Evolutionary conservation across 495 filamentous ascomycete species (phyloP).

Genomic region (Trichoderma parareesei): DNA sequence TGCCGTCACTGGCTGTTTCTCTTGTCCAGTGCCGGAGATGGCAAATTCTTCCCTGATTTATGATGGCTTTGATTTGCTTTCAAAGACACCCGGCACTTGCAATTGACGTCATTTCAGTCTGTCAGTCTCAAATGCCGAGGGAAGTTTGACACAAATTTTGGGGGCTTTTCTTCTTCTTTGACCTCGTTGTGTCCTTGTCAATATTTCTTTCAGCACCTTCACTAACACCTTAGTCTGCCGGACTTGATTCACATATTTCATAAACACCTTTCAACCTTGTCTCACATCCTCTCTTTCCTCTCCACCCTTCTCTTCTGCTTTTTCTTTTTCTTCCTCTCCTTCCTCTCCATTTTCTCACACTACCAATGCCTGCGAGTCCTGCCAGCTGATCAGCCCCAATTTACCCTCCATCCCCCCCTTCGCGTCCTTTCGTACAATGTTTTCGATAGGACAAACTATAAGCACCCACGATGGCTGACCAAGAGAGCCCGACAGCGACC

Average conservation of each 20-base stretch:
- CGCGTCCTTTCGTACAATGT: conserved; percentile 3
- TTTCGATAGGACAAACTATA: not conserved
- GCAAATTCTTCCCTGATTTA: not conserved
- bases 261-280: not conserved
- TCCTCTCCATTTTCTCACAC: not conserved
- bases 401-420: not conserved
- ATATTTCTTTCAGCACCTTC: not conserved
- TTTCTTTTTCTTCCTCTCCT: not conserved
- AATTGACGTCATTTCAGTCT: not conserved
- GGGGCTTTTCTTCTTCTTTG: too few relatives aligned
- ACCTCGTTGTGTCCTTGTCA: too few relatives aligned
- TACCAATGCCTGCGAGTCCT: not conserved
- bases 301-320: not conserved
- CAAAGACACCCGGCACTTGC: not conserved
- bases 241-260: not conserved
- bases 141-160: not conserved
- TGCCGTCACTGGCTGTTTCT: not conserved
- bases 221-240: not conserved
- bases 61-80: not conserved
- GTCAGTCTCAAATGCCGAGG: not conserved
- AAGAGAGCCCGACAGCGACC: conserved; percentile 33
- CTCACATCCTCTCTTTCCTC: not conserved
- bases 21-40: not conserved
- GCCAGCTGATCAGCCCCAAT: not conserved
- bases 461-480: conserved; percentile 13